Conservation (phyloP, 441 rosid genomes). For the Brassica hybrid region DNA sequence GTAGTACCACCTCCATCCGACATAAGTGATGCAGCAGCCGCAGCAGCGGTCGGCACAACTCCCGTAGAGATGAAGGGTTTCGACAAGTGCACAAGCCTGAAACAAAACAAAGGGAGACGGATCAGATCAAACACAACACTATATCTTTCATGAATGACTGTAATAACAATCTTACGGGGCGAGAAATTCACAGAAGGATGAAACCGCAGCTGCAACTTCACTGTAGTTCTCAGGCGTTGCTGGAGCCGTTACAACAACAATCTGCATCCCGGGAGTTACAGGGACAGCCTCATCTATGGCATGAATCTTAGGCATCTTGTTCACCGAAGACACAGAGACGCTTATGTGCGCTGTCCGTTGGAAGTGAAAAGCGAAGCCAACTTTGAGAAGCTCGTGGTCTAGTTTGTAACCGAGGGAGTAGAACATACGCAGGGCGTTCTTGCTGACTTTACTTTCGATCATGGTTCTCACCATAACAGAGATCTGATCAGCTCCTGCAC, state of each 20-base stretch:
- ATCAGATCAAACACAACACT: not conserved
- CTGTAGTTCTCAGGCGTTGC: slow-evolving; percentile 84
- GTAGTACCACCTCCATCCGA: slow-evolving; percentile 97
- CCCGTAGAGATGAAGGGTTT: slow-evolving; percentile 80
- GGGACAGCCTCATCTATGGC: slow-evolving; percentile 93
- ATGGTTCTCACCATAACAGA: slow-evolving; percentile 82
- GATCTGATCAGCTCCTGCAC: slow-evolving; percentile 94
- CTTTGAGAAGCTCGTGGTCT: slow-evolving; percentile 91
- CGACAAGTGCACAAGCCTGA: slow-evolving; percentile 89
- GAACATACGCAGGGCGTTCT: slow-evolving; percentile 80
- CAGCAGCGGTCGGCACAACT: slow-evolving; percentile 96
- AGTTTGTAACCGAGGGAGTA: slow-evolving; percentile 87
- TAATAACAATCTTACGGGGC: slow-evolving; percentile 68
- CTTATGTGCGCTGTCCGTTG: slow-evolving; percentile 76
- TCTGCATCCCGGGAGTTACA: slow-evolving; percentile 93
- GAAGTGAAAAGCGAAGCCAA: slow-evolving; percentile 87
- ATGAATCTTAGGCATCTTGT: slow-evolving; percentile 83
- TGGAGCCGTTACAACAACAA: slow-evolving; percentile 96
- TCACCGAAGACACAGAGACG: slow-evolving; percentile 81
- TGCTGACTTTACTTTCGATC: slow-evolving; percentile 96
- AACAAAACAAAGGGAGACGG: slow-evolving; percentile 4
- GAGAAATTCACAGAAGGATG: slow-evolving; percentile 96
- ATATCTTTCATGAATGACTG: not conserved
- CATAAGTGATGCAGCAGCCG: slow-evolving; percentile 98
- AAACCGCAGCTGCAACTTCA: slow-evolving; percentile 82